Base-by-base conservation (phyloP, 1,139 yeast species). In the Zygosaccharomyces sapae region DNA sequence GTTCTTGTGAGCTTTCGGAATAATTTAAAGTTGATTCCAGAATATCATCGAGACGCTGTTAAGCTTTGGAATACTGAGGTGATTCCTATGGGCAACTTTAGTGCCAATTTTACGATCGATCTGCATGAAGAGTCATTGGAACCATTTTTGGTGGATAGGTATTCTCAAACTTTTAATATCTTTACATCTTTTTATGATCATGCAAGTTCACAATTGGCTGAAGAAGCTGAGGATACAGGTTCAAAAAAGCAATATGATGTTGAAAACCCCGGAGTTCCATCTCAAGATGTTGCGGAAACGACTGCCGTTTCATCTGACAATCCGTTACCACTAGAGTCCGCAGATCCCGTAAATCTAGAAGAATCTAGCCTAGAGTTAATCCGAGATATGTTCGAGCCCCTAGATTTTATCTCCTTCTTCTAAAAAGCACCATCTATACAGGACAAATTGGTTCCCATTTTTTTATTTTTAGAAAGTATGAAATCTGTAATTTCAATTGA, bases 171-270 rank as follows among this genome's bases (percentile, higher is more conserved):
- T 4, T 53, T 53, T 35, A 59, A 61, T 43, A 45, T 61, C 10
- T 61, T 61, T 45, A 51, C 55, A 10, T 55, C 63, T 7, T 61
- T 61, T 38, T 61, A 58, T 33, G 60, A 58, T 37, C 52, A 54
- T 35, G 55, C 60, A 3, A 54, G 60, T 31, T 45, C 54, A 27
- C 53, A 53, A 35, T 41, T 61, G 20, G 55, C 56, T 6, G 52
- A 50, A 30, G 43, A 47, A 30, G 51, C 55, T 5, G 54, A 52
- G 33, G 41, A 44, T 25, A 43, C 55, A 10, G 47, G 41, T 20
- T 20, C 37, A 7, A 37, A 27, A 19, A 31, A 7, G 38, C 36
- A 37, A 33, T 8, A 31, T 22, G 29, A 22, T 27, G 19, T 35
- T 8, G 19, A 33, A 27, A 13, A 7, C 25, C 13, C 43, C 18